Base-by-base conservation (phyloP, 1,284 basidiomycete genomes). In the Leccinum subrobustum region DNA sequence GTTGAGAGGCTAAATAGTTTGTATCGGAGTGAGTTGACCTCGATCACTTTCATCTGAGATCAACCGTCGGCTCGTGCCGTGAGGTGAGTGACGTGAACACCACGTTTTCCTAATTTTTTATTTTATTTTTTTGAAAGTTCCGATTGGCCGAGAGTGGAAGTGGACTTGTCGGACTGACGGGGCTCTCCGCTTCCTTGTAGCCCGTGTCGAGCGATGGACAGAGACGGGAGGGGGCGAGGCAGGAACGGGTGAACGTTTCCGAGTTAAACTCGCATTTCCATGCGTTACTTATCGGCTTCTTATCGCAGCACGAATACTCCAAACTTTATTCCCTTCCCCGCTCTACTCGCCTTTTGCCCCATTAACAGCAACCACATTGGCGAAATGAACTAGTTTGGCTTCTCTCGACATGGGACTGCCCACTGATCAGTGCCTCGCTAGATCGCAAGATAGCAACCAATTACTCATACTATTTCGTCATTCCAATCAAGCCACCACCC, bases 41-140 rank as follows among this genome's bases (percentile, higher is more conserved):
- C 56, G 62, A 73, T 65, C 65, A 63, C 14, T 54, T 33, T 33
- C 59, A 72, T 76, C 71, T 76, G 31, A 74, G 74, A 76, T 72
- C 64, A 58, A 23, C 37, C 33, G 35, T 61, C 70, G 72, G 70
- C 31, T 60, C 42, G 56, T 60, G 63, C 73, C 69, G 29, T 31
- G 29, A 31, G 7, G 39, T 48, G 48, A 29, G 58, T 71, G 64
- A 72, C 70, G 68, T 63, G 60, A 70, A 37, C 72, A 75, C 70
- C 72, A 72, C 70, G 70, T 73, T 39, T 53, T n/a, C 56, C 51
- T 63, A 62, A 60, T 44, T 6, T 11, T 18, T 33, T 27, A 11
- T 31, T 35, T 35, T 35, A 9, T 31, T 35, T 35, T 14, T 35
- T 62, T 9, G 56, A 47, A 33, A 33, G 9, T n/a, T 65, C 60